Conservation (phyloP, 108 stramenopile genomes). For the Nannochloropsis gaditana region DNA sequence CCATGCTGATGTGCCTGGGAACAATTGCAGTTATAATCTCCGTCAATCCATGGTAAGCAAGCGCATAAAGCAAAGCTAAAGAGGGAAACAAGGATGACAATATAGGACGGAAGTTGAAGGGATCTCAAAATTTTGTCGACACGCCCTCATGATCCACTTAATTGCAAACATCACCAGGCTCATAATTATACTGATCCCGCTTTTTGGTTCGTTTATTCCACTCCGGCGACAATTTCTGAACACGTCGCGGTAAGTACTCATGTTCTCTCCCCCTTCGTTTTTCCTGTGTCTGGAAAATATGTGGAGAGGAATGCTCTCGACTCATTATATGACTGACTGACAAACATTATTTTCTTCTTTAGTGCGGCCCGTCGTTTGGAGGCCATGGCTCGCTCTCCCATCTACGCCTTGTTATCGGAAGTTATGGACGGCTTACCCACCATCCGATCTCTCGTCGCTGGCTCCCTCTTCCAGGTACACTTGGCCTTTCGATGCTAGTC, state of each 20-base stretch:
- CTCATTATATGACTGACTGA: no score
- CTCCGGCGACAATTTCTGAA: conserved; percentile 74
- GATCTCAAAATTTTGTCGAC: no score
- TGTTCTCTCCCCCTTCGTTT: no score
- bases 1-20: conserved; percentile 61
- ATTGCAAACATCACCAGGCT: no score
- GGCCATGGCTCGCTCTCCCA: conserved; percentile 66
- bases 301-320: no score
- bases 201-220: conserved; percentile 60
- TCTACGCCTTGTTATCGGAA: conserved; percentile 81
- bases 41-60: conserved; percentile 47
- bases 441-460: conserved; percentile 53
- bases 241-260: conserved; percentile 20
- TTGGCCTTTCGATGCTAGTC: no score
- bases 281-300: no score
- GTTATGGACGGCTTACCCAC: conserved; percentile 80
- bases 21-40: conserved; percentile 66
- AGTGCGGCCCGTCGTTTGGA: conserved; percentile 80
- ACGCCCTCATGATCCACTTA: no score
- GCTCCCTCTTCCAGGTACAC: no score
- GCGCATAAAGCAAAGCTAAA: no score
- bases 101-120: no score
- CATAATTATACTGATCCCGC: conserved; percentile 35
- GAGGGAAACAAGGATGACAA: no score
- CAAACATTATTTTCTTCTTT: conserved; percentile 41